phyloP scores from a whole-genome alignment of 768 basidiomycete genomes.

The Rhodotorula toruloides region DNA sequence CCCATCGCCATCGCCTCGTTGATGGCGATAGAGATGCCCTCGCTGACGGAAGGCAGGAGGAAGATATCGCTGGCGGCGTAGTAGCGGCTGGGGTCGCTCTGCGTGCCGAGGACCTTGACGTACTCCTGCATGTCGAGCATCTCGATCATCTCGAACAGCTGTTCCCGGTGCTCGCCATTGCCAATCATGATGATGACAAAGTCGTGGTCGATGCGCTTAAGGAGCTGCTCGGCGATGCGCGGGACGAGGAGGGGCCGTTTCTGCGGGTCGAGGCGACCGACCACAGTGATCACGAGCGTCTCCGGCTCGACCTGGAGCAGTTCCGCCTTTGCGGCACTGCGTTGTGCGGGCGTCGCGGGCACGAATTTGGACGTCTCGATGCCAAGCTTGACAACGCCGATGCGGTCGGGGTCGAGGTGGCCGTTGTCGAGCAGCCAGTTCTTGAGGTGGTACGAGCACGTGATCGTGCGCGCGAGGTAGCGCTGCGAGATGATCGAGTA shows the following conservation, averaged over 20 bases:
- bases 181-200: slow-evolving; percentile 39
- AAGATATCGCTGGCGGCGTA: slow-evolving; percentile 31
- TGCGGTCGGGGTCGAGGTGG: slow-evolving; percentile 23
- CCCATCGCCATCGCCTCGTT: slow-evolving; percentile 40
- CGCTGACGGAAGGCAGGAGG: slow-evolving; percentile 35
- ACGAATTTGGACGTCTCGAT: slow-evolving; percentile 27
- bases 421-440: slow-evolving; percentile 34
- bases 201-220: slow-evolving; percentile 17
- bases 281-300: slow-evolving; percentile 32
- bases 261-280: slow-evolving; percentile 38
- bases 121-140: slow-evolving; percentile 6
- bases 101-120: slow-evolving; percentile 17
- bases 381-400: slow-evolving; percentile 41
- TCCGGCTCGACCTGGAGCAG: slow-evolving; percentile 27
- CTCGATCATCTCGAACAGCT: slow-evolving; percentile 7
- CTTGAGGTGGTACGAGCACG: slow-evolving; percentile 39
- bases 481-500: slow-evolving; percentile 40
- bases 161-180: slow-evolving; percentile 23
- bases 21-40: slow-evolving; percentile 39
- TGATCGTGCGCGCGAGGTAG: slow-evolving; percentile 39
- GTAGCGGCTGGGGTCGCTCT: slow-evolving; percentile 7
- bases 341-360: not conserved
- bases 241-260: slow-evolving; percentile 35
- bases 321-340: slow-evolving; percentile 6
- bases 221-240: slow-evolving; percentile 20